phyloP scores from a whole-genome alignment of 2,329 filamentous ascomycete species.

The Fusarium sp. region DNA sequence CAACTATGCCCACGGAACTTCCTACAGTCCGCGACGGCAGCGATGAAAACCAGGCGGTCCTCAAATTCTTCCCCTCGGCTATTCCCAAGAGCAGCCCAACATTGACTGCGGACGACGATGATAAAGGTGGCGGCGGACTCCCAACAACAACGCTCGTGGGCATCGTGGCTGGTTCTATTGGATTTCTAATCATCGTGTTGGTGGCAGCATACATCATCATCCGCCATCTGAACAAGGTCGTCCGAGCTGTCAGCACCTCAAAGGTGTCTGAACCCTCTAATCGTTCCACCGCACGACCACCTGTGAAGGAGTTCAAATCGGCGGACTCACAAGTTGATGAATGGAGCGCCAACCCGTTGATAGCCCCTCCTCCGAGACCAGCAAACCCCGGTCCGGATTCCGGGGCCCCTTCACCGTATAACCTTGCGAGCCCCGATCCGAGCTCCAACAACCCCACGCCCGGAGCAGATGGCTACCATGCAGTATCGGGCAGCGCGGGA shows the following conservation, averaged over 20 bases:
- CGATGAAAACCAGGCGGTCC: conserved; percentile 47
- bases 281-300: conserved; percentile 47
- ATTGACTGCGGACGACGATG: conserved; percentile 36
- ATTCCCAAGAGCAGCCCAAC: conserved; percentile 55
- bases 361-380: conserved; percentile 47
- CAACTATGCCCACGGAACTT: conserved; percentile 50
- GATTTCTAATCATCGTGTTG: conserved; percentile 61
- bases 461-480: conserved; percentile 40
- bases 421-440: conserved; percentile 34
- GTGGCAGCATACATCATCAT: conserved; percentile 62
- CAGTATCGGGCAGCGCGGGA: conserved; percentile 37
- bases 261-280: conserved; percentile 48
- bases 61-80: conserved; percentile 59
- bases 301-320: conserved; percentile 53
- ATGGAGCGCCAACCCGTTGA: conserved; percentile 56
- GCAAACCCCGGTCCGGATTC: conserved; percentile 40
- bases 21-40: conserved; percentile 40
- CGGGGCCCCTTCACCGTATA: conserved; percentile 32
- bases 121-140: conserved; percentile 49
- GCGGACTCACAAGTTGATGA: conserved; percentile 59
- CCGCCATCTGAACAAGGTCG: conserved; percentile 61
- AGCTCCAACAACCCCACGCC: conserved; percentile 48
- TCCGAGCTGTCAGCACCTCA: conserved; percentile 54
- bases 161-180: conserved; percentile 64
- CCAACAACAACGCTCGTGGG: conserved; percentile 61